Base-by-base conservation (phyloP, 345 rosid species). In the Citrus sp. region DNA sequence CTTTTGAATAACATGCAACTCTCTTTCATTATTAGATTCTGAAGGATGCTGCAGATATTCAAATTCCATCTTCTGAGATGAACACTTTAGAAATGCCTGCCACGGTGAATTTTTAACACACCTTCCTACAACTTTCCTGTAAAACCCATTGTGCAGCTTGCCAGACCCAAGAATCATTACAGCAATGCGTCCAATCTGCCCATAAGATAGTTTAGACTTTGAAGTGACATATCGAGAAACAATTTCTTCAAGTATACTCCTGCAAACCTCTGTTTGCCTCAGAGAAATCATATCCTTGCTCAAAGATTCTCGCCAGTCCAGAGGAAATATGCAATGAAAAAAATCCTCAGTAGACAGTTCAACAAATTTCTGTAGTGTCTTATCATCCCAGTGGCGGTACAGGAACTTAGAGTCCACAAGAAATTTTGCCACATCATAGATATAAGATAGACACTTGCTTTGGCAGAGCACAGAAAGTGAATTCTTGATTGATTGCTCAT, bases 141-240 rank as follows among this genome's bases (percentile, higher is more conserved):
- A 80, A 1, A 77, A 61, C 32, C 37, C 83, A n/a, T 40, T 12
- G 0, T 22, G 22, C 1, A 81, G 67, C 67, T 74, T 66, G 25
- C 77, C 74, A 58, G 90, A 86, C 30, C 93, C 90, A 69, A 90
- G 87, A 84, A 88, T 78, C 9, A 81, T 65, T 74, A 79, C 35
- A 14, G 75, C 82, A 60, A 88, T 34, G 51, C 54, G 72, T 55
- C 93, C 93, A 67, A 80, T 72, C 42, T 81, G 79, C 35, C 87
- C 85, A 82, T 85, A 82, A 7, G 89, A 82, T 35, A 86, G 58
- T 1, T n/a, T 49, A 7, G 46, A 25, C 25, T 56, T 74, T 24
- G 24, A 60, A 70, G 56, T 40, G 32, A 22, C 67, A 61, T 21
- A 27, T 37, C 75, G 59, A 24, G 72, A 54, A 21, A 66, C 77